Evolutionary conservation across 2,329 filamentous ascomycete genomes (phyloP).

Genomic region (Hymenoscyphus infarciens): DNA sequence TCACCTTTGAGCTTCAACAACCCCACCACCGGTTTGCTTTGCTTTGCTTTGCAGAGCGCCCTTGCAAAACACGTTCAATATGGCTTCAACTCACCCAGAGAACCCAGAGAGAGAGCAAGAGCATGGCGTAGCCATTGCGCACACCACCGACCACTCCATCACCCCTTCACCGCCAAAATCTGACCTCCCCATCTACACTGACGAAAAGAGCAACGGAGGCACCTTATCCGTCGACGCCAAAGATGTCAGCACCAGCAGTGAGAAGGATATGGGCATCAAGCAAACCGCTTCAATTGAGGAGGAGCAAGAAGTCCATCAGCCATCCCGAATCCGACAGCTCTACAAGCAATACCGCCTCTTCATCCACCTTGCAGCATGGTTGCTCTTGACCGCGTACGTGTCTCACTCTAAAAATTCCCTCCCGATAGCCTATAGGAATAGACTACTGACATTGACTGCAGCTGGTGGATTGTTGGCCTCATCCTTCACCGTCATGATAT

Average conservation of each 20-base stretch:
- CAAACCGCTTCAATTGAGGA: conserved; percentile 9
- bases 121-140: neutral
- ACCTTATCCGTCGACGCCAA: conserved; percentile 10
- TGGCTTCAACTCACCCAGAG: neutral
- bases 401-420: neutral
- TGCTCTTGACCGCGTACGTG: conserved; percentile 18
- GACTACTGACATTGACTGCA: conserved; percentile 5
- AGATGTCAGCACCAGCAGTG: conserved; percentile 14
- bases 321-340: neutral
- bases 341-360: conserved; percentile 14
- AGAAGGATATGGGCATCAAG: conserved; percentile 17
- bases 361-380: conserved; percentile 12
- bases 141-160: conserved; percentile 9
- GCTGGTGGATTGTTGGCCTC: conserved; percentile 57
- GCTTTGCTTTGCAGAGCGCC: neutral
- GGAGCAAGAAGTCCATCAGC: conserved; percentile 1
- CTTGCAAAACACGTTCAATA: neutral
- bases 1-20: neutral
- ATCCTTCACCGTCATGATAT: conserved; percentile 67
- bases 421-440: neutral
- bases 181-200: conserved; percentile 11
- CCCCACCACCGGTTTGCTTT: neutral
- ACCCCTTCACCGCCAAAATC: neutral
- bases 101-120: neutral
- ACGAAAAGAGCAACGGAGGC: conserved; percentile 5